These are phyloP conservation scores for Clathrospora elynae DNA, from an alignment of 2,329 filamentous ascomycete genomes.

Conservation along the genomic window DNA sequence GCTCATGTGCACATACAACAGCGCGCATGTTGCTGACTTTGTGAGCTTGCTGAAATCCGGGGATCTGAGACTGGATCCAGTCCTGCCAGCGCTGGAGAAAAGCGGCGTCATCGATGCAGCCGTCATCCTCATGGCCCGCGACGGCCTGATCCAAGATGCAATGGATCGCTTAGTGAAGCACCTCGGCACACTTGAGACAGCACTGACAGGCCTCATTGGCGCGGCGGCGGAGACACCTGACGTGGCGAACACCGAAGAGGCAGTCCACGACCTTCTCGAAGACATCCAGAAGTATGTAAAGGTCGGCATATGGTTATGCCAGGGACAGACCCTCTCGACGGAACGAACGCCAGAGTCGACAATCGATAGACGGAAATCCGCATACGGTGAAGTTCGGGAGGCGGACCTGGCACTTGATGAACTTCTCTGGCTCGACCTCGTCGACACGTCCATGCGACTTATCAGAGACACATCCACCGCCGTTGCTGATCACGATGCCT, in stretches of 20 bases:
- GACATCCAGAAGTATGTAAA: constrained; percentile 87
- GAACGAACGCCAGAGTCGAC: constrained; percentile 46
- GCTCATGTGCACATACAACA: constrained; percentile 86
- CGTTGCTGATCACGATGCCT: constrained; percentile 51
- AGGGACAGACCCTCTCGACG: constrained; percentile 73
- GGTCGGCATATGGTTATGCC: constrained; percentile 95
- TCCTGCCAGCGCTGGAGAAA: constrained; percentile 86
- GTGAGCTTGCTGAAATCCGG: constrained; percentile 75
- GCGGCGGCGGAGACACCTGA: constrained; percentile 63
- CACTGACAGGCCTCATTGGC: constrained; percentile 74
- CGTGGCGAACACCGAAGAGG: constrained; percentile 63
- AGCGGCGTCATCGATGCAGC: constrained; percentile 91
- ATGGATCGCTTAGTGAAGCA: constrained; percentile 87
- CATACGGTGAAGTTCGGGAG: constrained; percentile 55
- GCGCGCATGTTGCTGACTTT: constrained; percentile 82
- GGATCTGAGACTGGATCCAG: constrained; percentile 76
- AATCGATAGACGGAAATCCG: constrained; percentile 45
- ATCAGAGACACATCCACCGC: constrained; percentile 54
- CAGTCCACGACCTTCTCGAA: constrained; percentile 73
- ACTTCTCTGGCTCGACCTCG: constrained; percentile 68
- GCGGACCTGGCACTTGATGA: constrained; percentile 66
- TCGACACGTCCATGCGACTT: constrained; percentile 65
- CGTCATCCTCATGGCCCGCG: constrained; percentile 85
- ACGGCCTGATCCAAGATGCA: constrained; percentile 80
- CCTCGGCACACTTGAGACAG: constrained; percentile 76